Percentiles rank a stretch among this genome's conserved stretches.
These are phyloP conservation scores for Ambrosia artemisiifolia DNA, from an alignment of 129 eudicot genomes.

Conservation along the genomic window DNA sequence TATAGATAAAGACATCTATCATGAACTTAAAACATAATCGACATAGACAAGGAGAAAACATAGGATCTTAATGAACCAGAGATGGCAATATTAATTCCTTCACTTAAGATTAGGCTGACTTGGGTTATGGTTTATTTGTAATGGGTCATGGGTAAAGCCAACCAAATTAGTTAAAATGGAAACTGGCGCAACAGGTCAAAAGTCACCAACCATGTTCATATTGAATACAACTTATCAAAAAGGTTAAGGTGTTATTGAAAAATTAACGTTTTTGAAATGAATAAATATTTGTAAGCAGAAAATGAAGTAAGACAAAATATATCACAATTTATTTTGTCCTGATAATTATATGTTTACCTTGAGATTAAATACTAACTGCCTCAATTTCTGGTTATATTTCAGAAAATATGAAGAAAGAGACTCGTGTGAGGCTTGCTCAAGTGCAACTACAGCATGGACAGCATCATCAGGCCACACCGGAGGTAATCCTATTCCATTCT, in stretches of 20 bases:
- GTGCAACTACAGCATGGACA: conserved; percentile 67
- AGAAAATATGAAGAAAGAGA: conserved; percentile 56
- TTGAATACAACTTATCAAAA: neutral
- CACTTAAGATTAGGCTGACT: too few species aligned
- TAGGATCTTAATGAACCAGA: neutral
- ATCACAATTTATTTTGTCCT: neutral
- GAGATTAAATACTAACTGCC: conserved; percentile 71
- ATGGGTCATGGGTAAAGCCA: neutral
- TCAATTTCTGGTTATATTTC: conserved; percentile 89
- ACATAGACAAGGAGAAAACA: neutral
- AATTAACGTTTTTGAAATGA: neutral
- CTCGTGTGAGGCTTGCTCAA: conserved; percentile 85
- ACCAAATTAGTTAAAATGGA: neutral
- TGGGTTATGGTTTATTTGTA: too few species aligned
- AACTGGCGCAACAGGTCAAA: neutral
- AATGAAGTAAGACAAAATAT: too few species aligned
- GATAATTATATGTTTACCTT: conserved; percentile 41
- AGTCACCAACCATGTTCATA: neutral
- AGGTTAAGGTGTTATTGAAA: neutral
- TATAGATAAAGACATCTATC: neutral
- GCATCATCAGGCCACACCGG: conserved; percentile 45
- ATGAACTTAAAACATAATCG: neutral
- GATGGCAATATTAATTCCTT: too few species aligned
- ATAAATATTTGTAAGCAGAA: neutral
- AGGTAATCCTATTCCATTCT: conserved; percentile 20